These are phyloP conservation scores for Cutaneotrichosporon dermatis DNA, from an alignment of 1,284 basidiomycete genomes.

Conservation along the genomic window DNA sequence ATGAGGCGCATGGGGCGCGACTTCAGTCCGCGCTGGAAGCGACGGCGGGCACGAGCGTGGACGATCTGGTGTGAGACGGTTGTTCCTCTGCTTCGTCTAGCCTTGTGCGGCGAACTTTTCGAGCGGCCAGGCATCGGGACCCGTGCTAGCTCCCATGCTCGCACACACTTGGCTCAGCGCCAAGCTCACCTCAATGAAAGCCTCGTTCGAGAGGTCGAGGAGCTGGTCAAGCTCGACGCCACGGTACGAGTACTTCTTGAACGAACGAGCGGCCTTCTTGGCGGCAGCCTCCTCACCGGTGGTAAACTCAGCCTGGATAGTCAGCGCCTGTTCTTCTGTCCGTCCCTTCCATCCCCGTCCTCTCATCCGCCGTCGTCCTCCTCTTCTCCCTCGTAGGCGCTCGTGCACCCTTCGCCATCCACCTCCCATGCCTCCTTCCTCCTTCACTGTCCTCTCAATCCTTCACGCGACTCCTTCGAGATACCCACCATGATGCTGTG, in stretches of 20 bases:
- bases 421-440: background rate
- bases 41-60: slow-evolving; percentile 95
- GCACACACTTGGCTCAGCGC: too few species aligned
- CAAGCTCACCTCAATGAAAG: slow-evolving; percentile 54
- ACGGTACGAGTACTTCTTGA: slow-evolving; percentile 98
- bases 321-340: background rate
- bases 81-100: too few species aligned
- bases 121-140: too few species aligned
- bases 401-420: background rate
- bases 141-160: too few species aligned
- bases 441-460: background rate
- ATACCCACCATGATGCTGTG: slow-evolving; percentile 9
- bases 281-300: slow-evolving; percentile 85
- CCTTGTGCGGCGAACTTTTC: too few species aligned
- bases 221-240: slow-evolving; percentile 96
- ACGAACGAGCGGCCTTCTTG: slow-evolving; percentile 95
- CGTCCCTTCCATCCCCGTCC: too few species aligned
- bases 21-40: slow-evolving; percentile 98
- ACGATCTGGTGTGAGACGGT: slow-evolving; percentile 63
- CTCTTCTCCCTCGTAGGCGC: background rate
- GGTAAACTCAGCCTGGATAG: slow-evolving; percentile 56
- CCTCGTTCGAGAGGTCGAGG: slow-evolving; percentile 92
- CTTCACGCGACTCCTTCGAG: too few species aligned
- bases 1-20: slow-evolving; percentile 97
- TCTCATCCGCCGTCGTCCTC: background rate